Conservation (phyloP, 768 basidiomycete genomes). For the Filobasidium floriforme region DNA sequence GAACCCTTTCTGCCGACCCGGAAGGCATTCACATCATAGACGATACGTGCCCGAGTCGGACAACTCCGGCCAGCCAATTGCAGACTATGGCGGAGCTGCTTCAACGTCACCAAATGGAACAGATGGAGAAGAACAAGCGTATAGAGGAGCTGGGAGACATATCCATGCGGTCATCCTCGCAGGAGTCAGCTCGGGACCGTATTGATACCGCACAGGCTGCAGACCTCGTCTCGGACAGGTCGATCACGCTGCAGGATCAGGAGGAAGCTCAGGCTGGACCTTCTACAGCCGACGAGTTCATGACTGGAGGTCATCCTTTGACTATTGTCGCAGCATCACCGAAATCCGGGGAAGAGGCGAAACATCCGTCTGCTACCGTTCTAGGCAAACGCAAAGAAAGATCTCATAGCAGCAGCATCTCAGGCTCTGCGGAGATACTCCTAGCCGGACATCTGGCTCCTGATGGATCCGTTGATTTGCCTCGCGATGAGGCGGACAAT, state of each 20-base stretch:
- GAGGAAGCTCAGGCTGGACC: too few relatives aligned
- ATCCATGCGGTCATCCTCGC: too few relatives aligned
- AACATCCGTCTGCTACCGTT: background rate
- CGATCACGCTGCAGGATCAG: too few relatives aligned
- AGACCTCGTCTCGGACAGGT: too few relatives aligned
- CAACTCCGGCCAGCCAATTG: background rate
- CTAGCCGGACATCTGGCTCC: background rate
- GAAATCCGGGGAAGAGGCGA: background rate
- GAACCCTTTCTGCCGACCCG: background rate
- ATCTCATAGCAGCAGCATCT: background rate
- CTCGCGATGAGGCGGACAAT: too few relatives aligned
- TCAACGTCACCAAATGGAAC: background rate
- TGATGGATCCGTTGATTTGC: too few relatives aligned
- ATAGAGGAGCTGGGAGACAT: background rate
- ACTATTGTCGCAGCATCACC: background rate
- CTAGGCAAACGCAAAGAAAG: background rate
- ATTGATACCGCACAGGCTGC: background rate
- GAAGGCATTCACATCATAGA: background rate
- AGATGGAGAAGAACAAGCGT: background rate
- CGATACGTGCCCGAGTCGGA: background rate
- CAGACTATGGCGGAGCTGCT: slow-evolving; percentile 1
- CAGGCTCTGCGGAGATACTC: background rate
- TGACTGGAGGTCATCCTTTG: background rate
- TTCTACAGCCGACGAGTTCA: background rate
- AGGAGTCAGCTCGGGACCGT: background rate